Percentiles rank a stretch among this genome's conserved stretches.
phyloP scores from a whole-genome alignment of 768 basidiomycete genomes.

The Lentinula boryana region DNA sequence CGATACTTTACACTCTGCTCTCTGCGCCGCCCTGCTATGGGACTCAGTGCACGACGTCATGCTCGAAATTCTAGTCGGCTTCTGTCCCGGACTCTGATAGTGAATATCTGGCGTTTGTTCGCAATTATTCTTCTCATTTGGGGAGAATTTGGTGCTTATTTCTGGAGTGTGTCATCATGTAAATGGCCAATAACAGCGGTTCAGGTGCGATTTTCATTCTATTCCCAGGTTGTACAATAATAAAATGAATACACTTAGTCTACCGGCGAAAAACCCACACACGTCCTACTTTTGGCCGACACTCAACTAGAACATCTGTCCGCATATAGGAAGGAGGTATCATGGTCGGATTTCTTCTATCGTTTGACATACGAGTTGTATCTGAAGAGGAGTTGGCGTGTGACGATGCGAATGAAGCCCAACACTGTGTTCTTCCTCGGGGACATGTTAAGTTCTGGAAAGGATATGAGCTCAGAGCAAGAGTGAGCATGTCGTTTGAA shows the following conservation, averaged over 20 bases:
- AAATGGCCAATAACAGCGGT: constrained; percentile 46
- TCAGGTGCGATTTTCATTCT: constrained; percentile 20
- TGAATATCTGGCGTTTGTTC: constrained; percentile 39
- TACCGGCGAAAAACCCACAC: constrained; percentile 28
- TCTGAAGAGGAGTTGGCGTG: constrained; percentile 67
- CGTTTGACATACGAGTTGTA: constrained; percentile 49
- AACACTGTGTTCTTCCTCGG: constrained; percentile 71
- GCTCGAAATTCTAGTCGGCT: constrained; percentile 8
- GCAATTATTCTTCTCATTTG: constrained; percentile 58
- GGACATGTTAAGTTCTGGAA: constrained; percentile 68
- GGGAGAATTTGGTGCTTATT: constrained; percentile 59
- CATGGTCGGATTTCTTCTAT: constrained; percentile 35
- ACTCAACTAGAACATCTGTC: constrained; percentile 50
- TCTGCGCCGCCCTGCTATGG: background rate
- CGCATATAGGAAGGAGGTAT: constrained; percentile 26
- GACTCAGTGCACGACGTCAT: constrained; percentile 2
- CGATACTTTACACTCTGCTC: background rate
- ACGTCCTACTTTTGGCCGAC: constrained; percentile 66
- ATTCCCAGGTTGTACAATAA: constrained; percentile 6
- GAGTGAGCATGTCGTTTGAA: constrained; percentile 28
- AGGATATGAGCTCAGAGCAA: constrained; percentile 39
- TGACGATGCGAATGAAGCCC: constrained; percentile 48
- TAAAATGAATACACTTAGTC: constrained; percentile 5
- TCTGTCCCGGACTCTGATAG: constrained; percentile 22
- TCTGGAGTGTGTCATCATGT: constrained; percentile 52